A percentile compares a stretch with the other conserved stretches of the same genome.
These are phyloP conservation scores for Daldinia concentrica DNA, from an alignment of 495 filamentous ascomycete species.

Conservation along the genomic window DNA sequence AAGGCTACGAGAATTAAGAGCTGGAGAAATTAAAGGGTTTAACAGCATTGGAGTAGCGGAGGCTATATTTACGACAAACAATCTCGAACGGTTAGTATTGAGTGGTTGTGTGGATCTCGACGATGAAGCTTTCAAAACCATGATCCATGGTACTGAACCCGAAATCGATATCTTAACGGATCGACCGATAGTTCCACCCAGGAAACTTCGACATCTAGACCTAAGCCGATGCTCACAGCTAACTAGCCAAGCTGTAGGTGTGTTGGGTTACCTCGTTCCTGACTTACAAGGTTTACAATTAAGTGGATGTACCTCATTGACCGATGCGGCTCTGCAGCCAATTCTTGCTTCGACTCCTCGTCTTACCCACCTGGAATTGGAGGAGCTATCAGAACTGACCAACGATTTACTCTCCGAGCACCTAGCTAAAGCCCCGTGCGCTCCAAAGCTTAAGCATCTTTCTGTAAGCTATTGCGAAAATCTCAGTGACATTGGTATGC, in stretches of 20 bases:
- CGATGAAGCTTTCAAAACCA: conserved; percentile 73
- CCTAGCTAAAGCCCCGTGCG: conserved; percentile 79
- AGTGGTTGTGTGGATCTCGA: conserved; percentile 78
- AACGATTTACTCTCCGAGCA: conserved; percentile 74
- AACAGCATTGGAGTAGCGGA: conserved; percentile 73
- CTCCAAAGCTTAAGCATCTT: conserved; percentile 75
- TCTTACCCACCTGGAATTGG: conserved; percentile 88
- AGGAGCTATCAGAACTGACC: conserved; percentile 81
- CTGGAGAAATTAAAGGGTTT: conserved; percentile 83
- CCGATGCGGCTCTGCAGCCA: conserved; percentile 74
- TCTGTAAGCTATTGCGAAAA: conserved; percentile 90
- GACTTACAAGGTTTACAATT: conserved; percentile 83
- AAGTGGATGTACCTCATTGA: conserved; percentile 73
- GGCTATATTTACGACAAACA: conserved; percentile 80
- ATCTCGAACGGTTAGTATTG: conserved; percentile 79
- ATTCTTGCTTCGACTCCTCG: conserved; percentile 77
- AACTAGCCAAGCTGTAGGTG: conserved; percentile 73
- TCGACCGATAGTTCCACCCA: conserved; percentile 77
- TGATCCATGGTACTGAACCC: conserved; percentile 77
- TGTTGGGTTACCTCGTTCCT: conserved; percentile 78
- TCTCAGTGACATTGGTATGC: conserved; percentile 84
- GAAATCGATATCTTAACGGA: conserved; percentile 81
- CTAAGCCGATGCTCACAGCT: conserved; percentile 78
- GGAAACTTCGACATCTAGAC: conserved; percentile 85
- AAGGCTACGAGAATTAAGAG: conserved; percentile 79